Conservation (phyloP, 768 basidiomycete genomes). For the Tylopilus balloui region DNA sequence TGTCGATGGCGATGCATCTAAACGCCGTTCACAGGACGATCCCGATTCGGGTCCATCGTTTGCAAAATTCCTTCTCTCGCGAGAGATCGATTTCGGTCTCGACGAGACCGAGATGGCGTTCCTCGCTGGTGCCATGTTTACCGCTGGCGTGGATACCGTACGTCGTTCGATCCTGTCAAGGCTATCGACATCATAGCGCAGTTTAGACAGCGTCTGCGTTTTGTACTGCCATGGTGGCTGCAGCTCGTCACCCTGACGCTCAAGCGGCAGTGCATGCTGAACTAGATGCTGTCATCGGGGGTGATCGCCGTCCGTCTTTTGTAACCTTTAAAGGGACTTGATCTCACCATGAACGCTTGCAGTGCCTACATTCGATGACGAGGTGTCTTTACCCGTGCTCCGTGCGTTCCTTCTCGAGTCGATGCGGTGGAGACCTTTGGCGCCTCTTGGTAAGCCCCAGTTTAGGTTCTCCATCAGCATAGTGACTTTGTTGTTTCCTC, state of each 20-base stretch:
- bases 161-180: not conserved
- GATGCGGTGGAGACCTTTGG: conserved; percentile 34
- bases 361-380: conserved; percentile 37
- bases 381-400: conserved; percentile 26
- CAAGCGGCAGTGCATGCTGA: conserved; percentile 49
- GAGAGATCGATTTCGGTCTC: conserved; percentile 44
- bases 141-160: conserved; percentile 52
- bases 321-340: not conserved
- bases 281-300: conserved; percentile 45
- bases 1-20: not conserved
- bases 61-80: conserved; percentile 49
- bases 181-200: not conserved
- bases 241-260: conserved; percentile 45
- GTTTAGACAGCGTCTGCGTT: conserved; percentile 45
- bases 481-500: not conserved
- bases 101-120: conserved; percentile 51
- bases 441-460: conserved; percentile 15
- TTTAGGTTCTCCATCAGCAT: not conserved
- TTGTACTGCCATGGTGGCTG: conserved; percentile 44
- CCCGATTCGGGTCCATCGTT: conserved; percentile 39
- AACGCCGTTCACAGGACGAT: conserved; percentile 1
- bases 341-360: not conserved
- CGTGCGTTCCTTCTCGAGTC: conserved; percentile 34
- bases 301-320: conserved; percentile 14
- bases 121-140: conserved; percentile 54